Evolutionary conservation across 768 basidiomycete genomes (phyloP).

Genomic region (Leucosporidium scottii): DNA sequence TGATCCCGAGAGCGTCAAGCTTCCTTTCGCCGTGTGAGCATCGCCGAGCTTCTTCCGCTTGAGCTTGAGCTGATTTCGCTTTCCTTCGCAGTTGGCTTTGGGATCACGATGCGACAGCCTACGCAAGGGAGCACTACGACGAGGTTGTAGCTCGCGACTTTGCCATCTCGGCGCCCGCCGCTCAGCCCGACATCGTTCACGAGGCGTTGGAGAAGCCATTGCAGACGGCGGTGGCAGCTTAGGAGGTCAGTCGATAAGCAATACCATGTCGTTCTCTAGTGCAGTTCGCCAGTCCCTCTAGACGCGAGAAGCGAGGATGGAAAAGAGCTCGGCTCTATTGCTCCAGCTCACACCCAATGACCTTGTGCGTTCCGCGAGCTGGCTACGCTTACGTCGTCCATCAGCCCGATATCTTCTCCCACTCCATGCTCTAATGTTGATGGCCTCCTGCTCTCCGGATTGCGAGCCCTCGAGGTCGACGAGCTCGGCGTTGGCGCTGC

Average conservation of each 20-base stretch:
- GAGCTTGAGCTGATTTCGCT: background rate
- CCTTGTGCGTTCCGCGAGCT: background rate
- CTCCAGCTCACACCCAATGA: no score
- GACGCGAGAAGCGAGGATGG: no score
- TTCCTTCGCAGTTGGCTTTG: background rate
- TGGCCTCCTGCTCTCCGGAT: background rate
- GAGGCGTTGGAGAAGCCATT: no score
- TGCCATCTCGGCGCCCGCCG: no score
- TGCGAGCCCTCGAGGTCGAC: background rate
- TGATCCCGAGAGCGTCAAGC: conserved; percentile 2
- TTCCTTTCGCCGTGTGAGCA: conserved; percentile 1
- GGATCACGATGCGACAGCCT: conserved; percentile 9
- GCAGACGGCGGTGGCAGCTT: no score
- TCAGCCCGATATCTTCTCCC: conserved; percentile 13
- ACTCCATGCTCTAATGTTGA: background rate
- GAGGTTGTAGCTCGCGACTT: background rate
- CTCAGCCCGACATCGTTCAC: no score
- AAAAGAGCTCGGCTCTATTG: no score
- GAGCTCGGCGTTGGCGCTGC: background rate
- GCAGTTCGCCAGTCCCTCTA: no score
- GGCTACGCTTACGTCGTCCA: conserved; percentile 18
- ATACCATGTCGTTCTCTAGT: no score
- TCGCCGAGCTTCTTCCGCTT: background rate
- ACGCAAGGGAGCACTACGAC: background rate
- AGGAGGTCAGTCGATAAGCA: no score